These are phyloP conservation scores for Carallia brachiata DNA, from an alignment of 345 rosid species.

Conservation along the genomic window DNA sequence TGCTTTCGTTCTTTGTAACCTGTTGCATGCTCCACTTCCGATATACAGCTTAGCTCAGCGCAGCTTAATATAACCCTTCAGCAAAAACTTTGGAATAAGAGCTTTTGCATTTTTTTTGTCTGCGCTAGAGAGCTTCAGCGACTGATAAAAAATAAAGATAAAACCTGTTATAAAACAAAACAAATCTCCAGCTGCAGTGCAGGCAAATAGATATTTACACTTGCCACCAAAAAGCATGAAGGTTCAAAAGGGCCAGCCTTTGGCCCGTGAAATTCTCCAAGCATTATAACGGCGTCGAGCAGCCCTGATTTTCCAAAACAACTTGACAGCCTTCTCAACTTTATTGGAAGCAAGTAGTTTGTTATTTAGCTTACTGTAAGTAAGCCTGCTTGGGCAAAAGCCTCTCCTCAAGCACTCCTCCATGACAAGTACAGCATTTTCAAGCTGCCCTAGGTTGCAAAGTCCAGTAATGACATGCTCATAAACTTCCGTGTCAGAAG, in stretches of 20 bases:
- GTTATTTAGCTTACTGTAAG: constrained; percentile 67
- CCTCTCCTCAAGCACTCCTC: constrained; percentile 78
- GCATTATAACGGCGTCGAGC: constrained; percentile 75
- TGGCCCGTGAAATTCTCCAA: constrained; percentile 66
- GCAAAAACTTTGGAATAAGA: no score
- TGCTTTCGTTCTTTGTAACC: no score
- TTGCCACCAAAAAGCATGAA: not conserved
- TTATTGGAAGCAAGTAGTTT: constrained; percentile 66
- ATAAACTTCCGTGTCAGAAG: constrained; percentile 68
- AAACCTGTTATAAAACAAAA: no score
- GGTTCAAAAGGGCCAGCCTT: constrained; percentile 88
- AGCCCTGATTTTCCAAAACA: constrained; percentile 62
- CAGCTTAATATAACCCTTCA: no score
- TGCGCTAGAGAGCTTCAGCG: no score
- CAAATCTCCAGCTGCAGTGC: not conserved
- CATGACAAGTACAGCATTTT: constrained; percentile 82
- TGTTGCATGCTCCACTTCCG: no score
- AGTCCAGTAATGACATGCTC: constrained; percentile 78
- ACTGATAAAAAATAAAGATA: no score
- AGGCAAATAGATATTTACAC: constrained; percentile 2
- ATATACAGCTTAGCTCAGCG: no score
- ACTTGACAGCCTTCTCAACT: constrained; percentile 75
- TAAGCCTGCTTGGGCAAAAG: constrained; percentile 77
- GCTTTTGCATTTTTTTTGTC: no score
- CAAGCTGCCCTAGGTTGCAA: constrained; percentile 84